Percentiles rank a stretch among this genome's conserved stretches.
These are phyloP conservation scores for Mrakiaceae sp. DNA, from an alignment of 1,284 basidiomycete species.

Conservation along the genomic window DNA sequence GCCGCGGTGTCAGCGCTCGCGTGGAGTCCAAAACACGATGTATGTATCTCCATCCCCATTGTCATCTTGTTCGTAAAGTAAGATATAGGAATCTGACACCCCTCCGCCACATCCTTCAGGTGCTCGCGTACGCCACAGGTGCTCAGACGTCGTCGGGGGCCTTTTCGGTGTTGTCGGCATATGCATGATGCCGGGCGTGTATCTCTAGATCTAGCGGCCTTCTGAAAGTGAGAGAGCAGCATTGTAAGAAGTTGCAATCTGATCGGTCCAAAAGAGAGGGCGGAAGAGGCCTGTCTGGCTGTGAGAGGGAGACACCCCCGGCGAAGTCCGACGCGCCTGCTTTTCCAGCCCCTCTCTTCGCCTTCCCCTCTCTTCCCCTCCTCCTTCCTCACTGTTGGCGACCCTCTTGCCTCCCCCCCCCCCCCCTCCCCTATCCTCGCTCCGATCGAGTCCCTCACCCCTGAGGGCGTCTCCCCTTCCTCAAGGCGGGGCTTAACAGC, in stretches of 20 bases:
- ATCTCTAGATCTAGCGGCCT: background rate
- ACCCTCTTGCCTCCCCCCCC: background rate
- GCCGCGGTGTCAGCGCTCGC: slow-evolving; percentile 50
- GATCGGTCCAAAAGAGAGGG: background rate
- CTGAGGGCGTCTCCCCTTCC: too few species aligned
- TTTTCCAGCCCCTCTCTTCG: background rate
- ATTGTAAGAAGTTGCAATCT: background rate
- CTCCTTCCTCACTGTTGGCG: background rate
- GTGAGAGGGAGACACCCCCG: background rate
- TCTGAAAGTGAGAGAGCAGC: background rate
- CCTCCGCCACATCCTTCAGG: too few species aligned
- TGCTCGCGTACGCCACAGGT: too few species aligned
- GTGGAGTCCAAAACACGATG: slow-evolving; percentile 37
- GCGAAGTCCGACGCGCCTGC: too few species aligned
- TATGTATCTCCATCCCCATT: background rate
- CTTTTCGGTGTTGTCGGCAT: background rate
- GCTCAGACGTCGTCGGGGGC: too few species aligned
- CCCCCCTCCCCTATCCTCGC: too few species aligned
- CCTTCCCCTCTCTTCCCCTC: background rate
- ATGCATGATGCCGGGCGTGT: background rate
- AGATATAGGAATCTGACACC: too few species aligned
- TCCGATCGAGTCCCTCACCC: too few species aligned
- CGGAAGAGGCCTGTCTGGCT: background rate
- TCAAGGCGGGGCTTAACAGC: too few species aligned
- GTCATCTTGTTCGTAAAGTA: background rate